These are phyloP conservation scores for Cicer bijugum DNA, from an alignment of 306 rosid species.

Conservation along the genomic window DNA sequence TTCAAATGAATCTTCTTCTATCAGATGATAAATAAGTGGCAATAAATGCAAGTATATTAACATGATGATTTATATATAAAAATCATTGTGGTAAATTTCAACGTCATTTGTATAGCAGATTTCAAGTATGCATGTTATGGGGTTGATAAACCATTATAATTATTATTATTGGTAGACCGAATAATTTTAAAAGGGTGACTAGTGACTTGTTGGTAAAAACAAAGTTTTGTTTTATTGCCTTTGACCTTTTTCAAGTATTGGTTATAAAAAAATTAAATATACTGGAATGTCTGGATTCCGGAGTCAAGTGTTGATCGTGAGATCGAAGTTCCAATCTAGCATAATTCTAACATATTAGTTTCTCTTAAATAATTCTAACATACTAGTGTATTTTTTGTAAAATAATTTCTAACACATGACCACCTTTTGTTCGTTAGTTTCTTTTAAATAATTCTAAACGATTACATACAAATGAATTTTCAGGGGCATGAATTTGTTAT, in stretches of 20 bases:
- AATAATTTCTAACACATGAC: not conserved
- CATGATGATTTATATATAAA: slow-evolving; percentile 14
- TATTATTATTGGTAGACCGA: slow-evolving; percentile 12
- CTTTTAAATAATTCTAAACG: slow-evolving; percentile 38
- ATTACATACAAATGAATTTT: slow-evolving; percentile 43
- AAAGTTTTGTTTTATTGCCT: slow-evolving; percentile 17
- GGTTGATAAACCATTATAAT: slow-evolving; percentile 5
- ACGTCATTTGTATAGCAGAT: too few species aligned
- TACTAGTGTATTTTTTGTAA: not conserved
- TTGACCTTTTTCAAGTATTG: not conserved
- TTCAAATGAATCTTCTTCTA: slow-evolving; percentile 27
- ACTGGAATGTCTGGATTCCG: slow-evolving; percentile 6
- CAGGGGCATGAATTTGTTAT: slow-evolving; percentile 97
- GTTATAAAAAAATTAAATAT: not conserved
- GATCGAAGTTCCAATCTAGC: slow-evolving; percentile 3
- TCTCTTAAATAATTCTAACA: not conserved
- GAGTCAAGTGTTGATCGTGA: slow-evolving; percentile 20
- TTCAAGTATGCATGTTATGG: slow-evolving; percentile 15
- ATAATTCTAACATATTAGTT: not conserved
- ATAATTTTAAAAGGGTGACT: slow-evolving; percentile 11
- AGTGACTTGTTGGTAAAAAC: slow-evolving; percentile 2
- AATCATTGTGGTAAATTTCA: not conserved
- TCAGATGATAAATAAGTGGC: slow-evolving; percentile 13
- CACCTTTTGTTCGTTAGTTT: slow-evolving; percentile 18
- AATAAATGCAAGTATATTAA: slow-evolving; percentile 29